Conservation (phyloP, 192 early-diverging fungal genomes). For the Linnemannia zychae region DNA sequence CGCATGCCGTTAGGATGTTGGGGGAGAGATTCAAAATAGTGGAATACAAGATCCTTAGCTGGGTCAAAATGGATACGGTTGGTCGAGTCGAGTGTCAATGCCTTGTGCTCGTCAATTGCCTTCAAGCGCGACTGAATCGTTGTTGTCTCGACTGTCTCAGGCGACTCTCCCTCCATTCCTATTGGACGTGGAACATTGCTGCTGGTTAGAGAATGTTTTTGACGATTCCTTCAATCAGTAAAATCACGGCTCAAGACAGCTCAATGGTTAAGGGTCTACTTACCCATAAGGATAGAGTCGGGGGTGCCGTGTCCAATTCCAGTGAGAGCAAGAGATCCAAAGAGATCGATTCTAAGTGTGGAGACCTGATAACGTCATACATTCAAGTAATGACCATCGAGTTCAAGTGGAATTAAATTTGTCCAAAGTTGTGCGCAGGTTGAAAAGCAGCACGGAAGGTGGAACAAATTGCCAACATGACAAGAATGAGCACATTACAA, state of each 20-base stretch:
- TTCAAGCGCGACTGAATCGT: slow-evolving; percentile 82
- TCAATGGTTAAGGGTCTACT: not conserved
- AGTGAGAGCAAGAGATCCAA: slow-evolving; percentile 93
- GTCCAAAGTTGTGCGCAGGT: slow-evolving; percentile 39
- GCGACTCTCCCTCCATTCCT: slow-evolving; percentile 91
- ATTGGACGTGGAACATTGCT: not conserved
- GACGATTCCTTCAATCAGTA: not conserved
- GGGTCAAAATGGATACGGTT: slow-evolving; percentile 88
- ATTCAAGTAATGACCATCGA: not conserved
- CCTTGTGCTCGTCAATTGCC: slow-evolving; percentile 79
- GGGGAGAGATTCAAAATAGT: slow-evolving; percentile 88
- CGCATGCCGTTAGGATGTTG: slow-evolving; percentile 98
- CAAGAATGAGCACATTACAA: not conserved
- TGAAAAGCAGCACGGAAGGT: slow-evolving; percentile 41
- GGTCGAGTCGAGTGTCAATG: slow-evolving; percentile 79
- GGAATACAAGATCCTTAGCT: slow-evolving; percentile 88
- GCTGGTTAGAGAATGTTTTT: not conserved
- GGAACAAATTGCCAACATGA: slow-evolving; percentile 10
- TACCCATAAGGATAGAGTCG: slow-evolving; percentile 85
- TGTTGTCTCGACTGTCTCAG: slow-evolving; percentile 87
- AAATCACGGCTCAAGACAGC: not conserved
- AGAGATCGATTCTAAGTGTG: slow-evolving; percentile 86
- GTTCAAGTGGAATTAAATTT: slow-evolving; percentile 24
- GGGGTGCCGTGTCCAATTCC: slow-evolving; percentile 97
- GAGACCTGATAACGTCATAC: slow-evolving; percentile 50